A percentile compares a stretch with the other conserved stretches of the same genome.
phyloP scores from a whole-genome alignment of 352 stramenopile genomes.

The Peronosclerospora sorghi region DNA sequence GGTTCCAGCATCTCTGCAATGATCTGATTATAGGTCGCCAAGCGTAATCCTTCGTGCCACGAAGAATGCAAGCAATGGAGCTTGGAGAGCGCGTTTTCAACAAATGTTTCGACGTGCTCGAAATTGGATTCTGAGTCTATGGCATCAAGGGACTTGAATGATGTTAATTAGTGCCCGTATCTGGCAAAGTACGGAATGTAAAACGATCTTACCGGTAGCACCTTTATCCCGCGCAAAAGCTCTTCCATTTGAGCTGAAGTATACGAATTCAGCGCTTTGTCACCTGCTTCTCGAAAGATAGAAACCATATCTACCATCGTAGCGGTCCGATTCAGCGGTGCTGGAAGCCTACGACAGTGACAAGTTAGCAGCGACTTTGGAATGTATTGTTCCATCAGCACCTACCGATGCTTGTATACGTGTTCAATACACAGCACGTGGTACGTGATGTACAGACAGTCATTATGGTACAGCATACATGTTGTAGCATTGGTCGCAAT shows the following conservation, averaged over 20 bases:
- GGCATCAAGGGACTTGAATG: constrained; percentile 25
- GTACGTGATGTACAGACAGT: constrained; percentile 71
- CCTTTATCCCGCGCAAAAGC: constrained; percentile 22
- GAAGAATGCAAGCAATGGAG: constrained; percentile 40
- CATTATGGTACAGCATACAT: constrained; percentile 80
- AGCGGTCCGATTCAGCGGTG: constrained; percentile 40
- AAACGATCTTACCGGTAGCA: constrained; percentile 34
- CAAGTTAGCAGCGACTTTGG: background rate
- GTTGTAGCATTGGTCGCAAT: constrained; percentile 52
- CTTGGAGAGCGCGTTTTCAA: constrained; percentile 56
- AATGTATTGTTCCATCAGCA: no score
- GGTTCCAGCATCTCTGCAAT: constrained; percentile 42
- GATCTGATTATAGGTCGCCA: constrained; percentile 42
- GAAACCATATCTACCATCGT: constrained; percentile 80
- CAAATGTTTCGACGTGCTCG: constrained; percentile 35
- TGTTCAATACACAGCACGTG: constrained; percentile 71
- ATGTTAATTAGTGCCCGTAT: constrained; percentile 3
- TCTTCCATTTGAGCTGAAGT: constrained; percentile 32
- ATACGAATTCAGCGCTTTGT: constrained; percentile 41
- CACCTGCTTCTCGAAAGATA: constrained; percentile 44
- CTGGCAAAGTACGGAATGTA: background rate
- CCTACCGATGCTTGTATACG: constrained; percentile 64
- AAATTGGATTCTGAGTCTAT: constrained; percentile 28
- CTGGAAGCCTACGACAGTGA: constrained; percentile 26
- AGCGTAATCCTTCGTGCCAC: constrained; percentile 56